Base-by-base conservation (phyloP, 2,329 filamentous ascomycete genomes). In the Colletotrichum somersetense region DNA sequence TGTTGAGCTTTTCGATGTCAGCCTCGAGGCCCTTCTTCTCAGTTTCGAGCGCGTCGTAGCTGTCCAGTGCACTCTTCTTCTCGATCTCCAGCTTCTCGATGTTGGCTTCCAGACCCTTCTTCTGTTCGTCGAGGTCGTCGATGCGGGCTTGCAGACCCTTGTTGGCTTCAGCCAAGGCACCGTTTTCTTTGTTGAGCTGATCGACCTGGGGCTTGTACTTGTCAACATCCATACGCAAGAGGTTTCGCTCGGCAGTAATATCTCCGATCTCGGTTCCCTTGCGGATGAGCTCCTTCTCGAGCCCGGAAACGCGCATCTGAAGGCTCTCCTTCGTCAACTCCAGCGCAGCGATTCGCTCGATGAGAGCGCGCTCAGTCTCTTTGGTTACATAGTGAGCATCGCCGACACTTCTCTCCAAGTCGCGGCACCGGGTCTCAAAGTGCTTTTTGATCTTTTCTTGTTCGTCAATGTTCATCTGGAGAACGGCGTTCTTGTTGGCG, bases 271-370 rank as follows among this genome's bases (percentile, higher is more conserved):
- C 72, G 23, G 65, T 62, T 30, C 53, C 68, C 46, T 67, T 71
- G 23, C 40, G 55, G 20, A 67, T 46, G 8, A 74, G 67, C 40
- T 74, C 65, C 30, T 53, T 67, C 62, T 74, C 73, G 35, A 74
- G 73, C 4, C 59, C 68, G 33, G 63, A 38, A 42, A 57, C 42
- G 3, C 72, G 69, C 48, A 67, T 35, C 48, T 74, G 40, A 4
- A 74, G 68, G 26, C 42, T 63, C 40, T 74, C 72, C 42, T 72
- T 74, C 20, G 63, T 65, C 42, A 74, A 26, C 68, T 74, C 73
- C 0, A 74, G 68, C 18, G 71, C 72, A 44, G 72, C 73, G 30
- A 74, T 69, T 2, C 66, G 57, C 66, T 74, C 72, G n/a, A 74
- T 72, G 58, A 74, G 66, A 5, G 72, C 65, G 1, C 56, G 38